Evolutionary conservation across 2,329 filamentous ascomycete genomes (phyloP).

Genomic region (Aspergillus fijiensis): DNA sequence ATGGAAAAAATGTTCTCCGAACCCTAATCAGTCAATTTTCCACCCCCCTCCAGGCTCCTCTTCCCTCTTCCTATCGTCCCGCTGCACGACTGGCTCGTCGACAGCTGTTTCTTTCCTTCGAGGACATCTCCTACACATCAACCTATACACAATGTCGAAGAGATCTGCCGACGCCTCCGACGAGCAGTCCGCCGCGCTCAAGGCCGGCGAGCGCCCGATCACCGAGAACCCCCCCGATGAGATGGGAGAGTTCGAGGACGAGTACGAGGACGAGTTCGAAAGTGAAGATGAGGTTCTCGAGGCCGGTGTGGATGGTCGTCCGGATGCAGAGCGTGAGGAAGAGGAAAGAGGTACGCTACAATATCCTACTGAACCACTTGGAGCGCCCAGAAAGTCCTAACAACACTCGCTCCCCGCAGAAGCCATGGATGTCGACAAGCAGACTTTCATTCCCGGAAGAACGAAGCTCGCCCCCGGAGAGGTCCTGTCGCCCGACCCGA

Average conservation of each 20-base stretch:
- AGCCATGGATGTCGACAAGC: slow-evolving; percentile 90
- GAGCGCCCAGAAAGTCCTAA: slow-evolving; percentile 14
- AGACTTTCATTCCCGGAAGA: slow-evolving; percentile 92
- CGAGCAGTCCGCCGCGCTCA: slow-evolving; percentile 54
- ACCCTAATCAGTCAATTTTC: slow-evolving; percentile 10
- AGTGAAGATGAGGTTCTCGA: slow-evolving; percentile 90
- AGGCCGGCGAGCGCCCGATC: slow-evolving; percentile 61
- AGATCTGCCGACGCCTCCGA: slow-evolving; percentile 56
- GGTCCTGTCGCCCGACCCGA: slow-evolving; percentile 83
- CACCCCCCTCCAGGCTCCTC: slow-evolving; percentile 12
- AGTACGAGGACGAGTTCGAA: slow-evolving; percentile 97
- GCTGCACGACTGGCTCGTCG: slow-evolving; percentile 25
- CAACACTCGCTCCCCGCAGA: slow-evolving; percentile 43
- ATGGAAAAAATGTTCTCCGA: slow-evolving; percentile 32
- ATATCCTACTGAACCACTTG: neutral
- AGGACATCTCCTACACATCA: neutral
- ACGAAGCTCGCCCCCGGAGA: slow-evolving; percentile 89
- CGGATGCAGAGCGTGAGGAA: slow-evolving; percentile 89
- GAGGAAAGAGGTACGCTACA: slow-evolving; percentile 66
- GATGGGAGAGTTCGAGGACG: slow-evolving; percentile 65
- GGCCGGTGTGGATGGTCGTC: slow-evolving; percentile 87
- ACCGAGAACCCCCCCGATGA: slow-evolving; percentile 51
- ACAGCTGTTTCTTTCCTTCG: slow-evolving; percentile 3
- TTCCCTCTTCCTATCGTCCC: slow-evolving; percentile 17
- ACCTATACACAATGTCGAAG: slow-evolving; percentile 55